phyloP scores from a whole-genome alignment of 2,329 filamentous ascomycete species.

The Aureobasidium sp. region DNA sequence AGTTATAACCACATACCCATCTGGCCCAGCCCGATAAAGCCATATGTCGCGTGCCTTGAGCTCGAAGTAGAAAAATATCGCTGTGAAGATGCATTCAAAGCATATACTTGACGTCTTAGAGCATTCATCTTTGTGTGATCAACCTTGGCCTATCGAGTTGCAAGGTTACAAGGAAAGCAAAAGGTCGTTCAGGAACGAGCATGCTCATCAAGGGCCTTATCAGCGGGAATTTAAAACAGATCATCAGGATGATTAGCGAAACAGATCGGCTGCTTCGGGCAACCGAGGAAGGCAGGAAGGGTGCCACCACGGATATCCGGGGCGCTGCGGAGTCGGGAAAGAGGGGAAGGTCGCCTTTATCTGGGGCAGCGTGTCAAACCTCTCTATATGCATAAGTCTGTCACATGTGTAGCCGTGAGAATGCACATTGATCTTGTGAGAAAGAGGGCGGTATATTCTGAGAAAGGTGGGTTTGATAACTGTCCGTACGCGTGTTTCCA shows the following conservation, averaged over 20 bases:
- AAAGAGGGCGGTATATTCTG: not conserved
- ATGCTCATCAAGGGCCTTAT: not conserved
- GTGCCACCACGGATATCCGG: conserved; percentile 1
- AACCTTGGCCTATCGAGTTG: not conserved
- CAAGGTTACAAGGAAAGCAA: not conserved
- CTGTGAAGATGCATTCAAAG: conserved; percentile 18
- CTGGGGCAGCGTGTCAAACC: not conserved
- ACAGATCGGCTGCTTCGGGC: not conserved
- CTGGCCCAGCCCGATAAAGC: conserved; percentile 42
- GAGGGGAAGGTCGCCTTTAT: not conserved
- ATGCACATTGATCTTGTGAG: not conserved
- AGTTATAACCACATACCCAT: conserved; percentile 33
- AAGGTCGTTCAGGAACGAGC: not conserved
- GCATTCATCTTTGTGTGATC: not conserved
- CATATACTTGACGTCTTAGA: conserved; percentile 9
- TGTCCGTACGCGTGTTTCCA: not conserved
- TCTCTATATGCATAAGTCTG: not conserved
- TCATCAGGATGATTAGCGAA: not conserved
- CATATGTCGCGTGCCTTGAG: conserved; percentile 36
- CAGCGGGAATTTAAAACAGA: not conserved
- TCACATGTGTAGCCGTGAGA: not conserved
- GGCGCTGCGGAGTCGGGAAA: not conserved
- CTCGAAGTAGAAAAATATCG: conserved; percentile 36
- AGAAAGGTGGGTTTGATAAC: not conserved
- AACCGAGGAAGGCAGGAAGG: not conserved